Evolutionary conservation across 1,139 yeast species (phyloP), one percentile per base, ranked within the genome.

Genomic region (Diutina scorzettiae): DNA sequence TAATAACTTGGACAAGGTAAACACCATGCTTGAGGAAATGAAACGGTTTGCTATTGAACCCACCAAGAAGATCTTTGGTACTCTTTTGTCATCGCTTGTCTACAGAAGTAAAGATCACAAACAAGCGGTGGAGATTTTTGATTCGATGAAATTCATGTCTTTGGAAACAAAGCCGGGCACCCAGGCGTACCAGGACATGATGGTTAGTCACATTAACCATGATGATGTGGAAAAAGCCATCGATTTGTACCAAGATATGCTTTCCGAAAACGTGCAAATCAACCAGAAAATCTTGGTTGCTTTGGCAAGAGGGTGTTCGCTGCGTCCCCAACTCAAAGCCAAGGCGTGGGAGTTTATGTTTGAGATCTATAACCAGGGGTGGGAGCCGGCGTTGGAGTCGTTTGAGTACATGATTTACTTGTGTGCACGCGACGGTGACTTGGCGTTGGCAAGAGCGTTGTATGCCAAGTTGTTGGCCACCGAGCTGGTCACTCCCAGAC

Each of bases 91-190:
- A 47, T 72, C 86, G 18, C 80, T 84, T 53, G 76, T 78, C 3
- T 68, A 64, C 47, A 69, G 76, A 45, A 54, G 73, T 19, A 62
- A 63, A 20, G 72, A 78, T 46, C 76, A 69, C 48, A 60, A 68
- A 29, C 78, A 75, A 48, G 95, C 95, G 0, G 72, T 75, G 45
- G 77, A 78, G 42, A 66, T 84, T 1, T 91, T 91, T 56, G 91
- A 82, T 51, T 76, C 86, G 48, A 80, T 91, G 87, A 89, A 86
- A 56, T 89, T 84, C 55, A 59, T 81, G 48, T 77, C 93, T 0
- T 55, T 66, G 5, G 60, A 63, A 27, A 74, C 85, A 2, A 72
- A 73, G 43, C 96, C 97, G 0, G 81, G 78, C 42, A 56, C 74
- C 0, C 60, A 64, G 18, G 76, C 86, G 1, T 91, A 86, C 57